phyloP scores from a whole-genome alignment of 352 stramenopile genomes.

The Phytophthora crassamura region DNA sequence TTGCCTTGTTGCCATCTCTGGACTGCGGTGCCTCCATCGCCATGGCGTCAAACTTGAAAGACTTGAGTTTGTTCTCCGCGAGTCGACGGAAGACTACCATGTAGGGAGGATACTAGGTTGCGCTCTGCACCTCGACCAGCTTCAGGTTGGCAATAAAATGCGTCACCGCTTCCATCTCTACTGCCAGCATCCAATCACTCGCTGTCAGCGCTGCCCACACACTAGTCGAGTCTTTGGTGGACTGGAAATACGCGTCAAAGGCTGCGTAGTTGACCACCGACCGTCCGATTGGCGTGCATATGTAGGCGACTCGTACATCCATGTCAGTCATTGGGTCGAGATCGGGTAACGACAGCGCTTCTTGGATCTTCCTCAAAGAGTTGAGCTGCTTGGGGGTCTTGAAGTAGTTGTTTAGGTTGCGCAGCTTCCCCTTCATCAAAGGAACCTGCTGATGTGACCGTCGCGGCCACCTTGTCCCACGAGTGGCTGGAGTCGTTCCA shows the following conservation, averaged over 20 bases:
- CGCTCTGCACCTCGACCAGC: not conserved
- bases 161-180: too few species aligned
- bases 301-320: too few species aligned
- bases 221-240: not conserved
- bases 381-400: not conserved
- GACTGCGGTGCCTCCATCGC: not conserved
- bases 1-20: not conserved
- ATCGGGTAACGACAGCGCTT: too few species aligned
- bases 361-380: not conserved
- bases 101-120: not conserved
- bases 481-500: not conserved
- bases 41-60: not conserved
- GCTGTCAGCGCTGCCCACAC: not conserved
- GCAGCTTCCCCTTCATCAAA: slow-evolving; percentile 2
- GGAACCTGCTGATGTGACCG: not conserved
- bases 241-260: not conserved
- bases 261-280: too few species aligned
- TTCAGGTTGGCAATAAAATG: not conserved
- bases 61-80: slow-evolving; percentile 8
- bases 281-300: too few species aligned
- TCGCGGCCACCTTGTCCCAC: slow-evolving; percentile 1
- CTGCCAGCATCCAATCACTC: not conserved
- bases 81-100: not conserved
- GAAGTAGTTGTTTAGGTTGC: slow-evolving; percentile 8
- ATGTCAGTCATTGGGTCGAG: rapidly evolving